Conservation (phyloP, 2,329 filamentous ascomycete genomes). For the Talaromyces albobiverticillius region DNA sequence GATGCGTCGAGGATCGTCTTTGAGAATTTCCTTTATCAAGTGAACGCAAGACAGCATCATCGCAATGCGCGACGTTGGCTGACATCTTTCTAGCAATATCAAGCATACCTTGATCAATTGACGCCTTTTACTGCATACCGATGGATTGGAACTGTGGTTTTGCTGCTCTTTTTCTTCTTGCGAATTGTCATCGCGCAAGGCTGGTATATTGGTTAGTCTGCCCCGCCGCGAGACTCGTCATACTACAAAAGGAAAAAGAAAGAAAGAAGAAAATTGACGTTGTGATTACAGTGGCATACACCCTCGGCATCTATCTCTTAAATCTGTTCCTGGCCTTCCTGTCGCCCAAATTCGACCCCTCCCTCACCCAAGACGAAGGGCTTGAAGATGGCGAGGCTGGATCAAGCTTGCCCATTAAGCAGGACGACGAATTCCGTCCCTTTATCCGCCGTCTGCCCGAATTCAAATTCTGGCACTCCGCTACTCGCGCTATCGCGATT, state of each 20-base stretch:
- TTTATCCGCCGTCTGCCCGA: constrained; percentile 95
- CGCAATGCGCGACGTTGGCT: neutral
- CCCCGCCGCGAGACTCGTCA: neutral
- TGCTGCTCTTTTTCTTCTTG: constrained; percentile 78
- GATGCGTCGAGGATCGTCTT: too few relatives aligned
- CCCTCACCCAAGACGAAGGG: constrained; percentile 89
- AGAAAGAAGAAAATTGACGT: constrained; percentile 2
- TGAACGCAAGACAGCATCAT: neutral
- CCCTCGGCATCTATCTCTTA: constrained; percentile 95
- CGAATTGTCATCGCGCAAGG: constrained; percentile 90
- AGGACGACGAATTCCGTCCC: constrained; percentile 95
- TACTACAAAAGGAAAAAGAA: neutral
- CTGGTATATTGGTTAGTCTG: constrained; percentile 87
- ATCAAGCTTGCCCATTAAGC: constrained; percentile 78
- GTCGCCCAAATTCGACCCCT: constrained; percentile 97
- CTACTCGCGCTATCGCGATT: constrained; percentile 80
- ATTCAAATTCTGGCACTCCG: constrained; percentile 99
- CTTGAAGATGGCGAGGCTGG: constrained; percentile 83
- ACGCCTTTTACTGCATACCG: constrained; percentile 87
- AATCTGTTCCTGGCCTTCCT: constrained; percentile 99
- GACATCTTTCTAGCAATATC: constrained; percentile 68
- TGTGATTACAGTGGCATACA: constrained; percentile 74
- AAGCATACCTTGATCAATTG: constrained; percentile 88
- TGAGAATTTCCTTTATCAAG: neutral
- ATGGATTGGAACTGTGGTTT: constrained; percentile 78